A percentile compares a stretch with the other conserved stretches of the same genome.
These are phyloP conservation scores for Colletotrichum godetiae DNA, from an alignment of 2,329 filamentous ascomycete genomes.

Conservation along the genomic window DNA sequence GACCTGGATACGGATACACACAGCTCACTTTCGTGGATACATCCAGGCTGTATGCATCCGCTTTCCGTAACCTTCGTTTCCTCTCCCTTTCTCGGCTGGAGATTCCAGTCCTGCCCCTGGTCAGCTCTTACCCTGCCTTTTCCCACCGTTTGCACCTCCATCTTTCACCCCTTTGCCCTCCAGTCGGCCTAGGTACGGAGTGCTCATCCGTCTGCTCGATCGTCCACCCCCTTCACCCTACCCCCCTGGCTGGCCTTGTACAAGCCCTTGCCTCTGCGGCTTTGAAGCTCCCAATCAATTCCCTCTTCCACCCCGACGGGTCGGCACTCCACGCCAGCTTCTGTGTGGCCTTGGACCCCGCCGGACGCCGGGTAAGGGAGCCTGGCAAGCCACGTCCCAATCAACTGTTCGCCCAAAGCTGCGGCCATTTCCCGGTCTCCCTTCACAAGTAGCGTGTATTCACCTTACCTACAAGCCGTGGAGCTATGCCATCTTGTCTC, in stretches of 20 bases:
- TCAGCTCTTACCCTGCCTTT: slow-evolving; percentile 30
- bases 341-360: slow-evolving; percentile 21
- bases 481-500: slow-evolving; percentile 28
- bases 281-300: slow-evolving; percentile 34
- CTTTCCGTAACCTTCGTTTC: slow-evolving; percentile 28
- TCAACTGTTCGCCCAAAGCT: slow-evolving; percentile 21
- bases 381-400: slow-evolving; percentile 24
- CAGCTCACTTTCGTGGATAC: slow-evolving; percentile 8
- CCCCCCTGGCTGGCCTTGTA: slow-evolving; percentile 18
- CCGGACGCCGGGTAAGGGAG: slow-evolving; percentile 30
- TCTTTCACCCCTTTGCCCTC: slow-evolving; percentile 16
- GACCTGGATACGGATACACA: slow-evolving; percentile 9
- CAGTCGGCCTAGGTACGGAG: neutral
- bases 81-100: slow-evolving; percentile 35
- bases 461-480: slow-evolving; percentile 21
- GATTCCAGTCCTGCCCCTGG: slow-evolving; percentile 34
- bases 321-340: slow-evolving; percentile 36
- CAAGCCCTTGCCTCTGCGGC: slow-evolving; percentile 26
- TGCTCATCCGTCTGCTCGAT: slow-evolving; percentile 16
- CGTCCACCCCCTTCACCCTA: slow-evolving; percentile 8
- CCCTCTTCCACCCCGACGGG: slow-evolving; percentile 35
- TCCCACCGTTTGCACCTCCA: slow-evolving; percentile 30
- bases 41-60: slow-evolving; percentile 34
- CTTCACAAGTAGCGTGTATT: slow-evolving; percentile 24
- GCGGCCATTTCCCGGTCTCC: slow-evolving; percentile 28